phyloP scores from a whole-genome alignment of 352 stramenopile genomes.

The Plasmopara muralis region DNA sequence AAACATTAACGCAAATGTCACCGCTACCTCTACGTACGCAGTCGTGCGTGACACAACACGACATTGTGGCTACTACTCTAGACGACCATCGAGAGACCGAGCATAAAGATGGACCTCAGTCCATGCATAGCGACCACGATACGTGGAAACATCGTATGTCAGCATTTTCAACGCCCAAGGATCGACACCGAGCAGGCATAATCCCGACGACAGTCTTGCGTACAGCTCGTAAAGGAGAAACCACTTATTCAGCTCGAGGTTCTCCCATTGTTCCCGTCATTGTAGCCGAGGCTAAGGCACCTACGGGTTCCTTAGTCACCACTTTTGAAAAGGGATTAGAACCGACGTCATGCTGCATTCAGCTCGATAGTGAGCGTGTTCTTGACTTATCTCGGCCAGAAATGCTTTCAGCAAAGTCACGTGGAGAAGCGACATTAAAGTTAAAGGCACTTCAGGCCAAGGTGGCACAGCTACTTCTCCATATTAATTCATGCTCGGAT shows the following conservation, averaged over 20 bases:
- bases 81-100: slow-evolving; percentile 14
- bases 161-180: slow-evolving; percentile 37
- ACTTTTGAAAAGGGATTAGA: slow-evolving; percentile 46
- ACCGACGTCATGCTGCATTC: slow-evolving; percentile 45
- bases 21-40: slow-evolving; percentile 7
- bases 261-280: slow-evolving; percentile 62
- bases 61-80: slow-evolving; percentile 37
- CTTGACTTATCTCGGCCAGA: slow-evolving; percentile 63
- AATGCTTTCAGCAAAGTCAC: slow-evolving; percentile 46
- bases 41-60: slow-evolving; percentile 17
- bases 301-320: slow-evolving; percentile 45
- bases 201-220: slow-evolving; percentile 41
- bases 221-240: slow-evolving; percentile 66
- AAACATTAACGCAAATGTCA: slow-evolving; percentile 10
- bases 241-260: slow-evolving; percentile 56
- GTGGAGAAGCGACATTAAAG: slow-evolving; percentile 51
- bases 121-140: slow-evolving; percentile 4
- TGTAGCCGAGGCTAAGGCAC: slow-evolving; percentile 51
- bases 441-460: slow-evolving; percentile 65
- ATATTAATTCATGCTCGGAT: slow-evolving; percentile 37
- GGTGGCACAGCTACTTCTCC: slow-evolving; percentile 49
- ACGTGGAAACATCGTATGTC: slow-evolving; percentile 21
- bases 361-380: slow-evolving; percentile 51
- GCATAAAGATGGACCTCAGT: slow-evolving; percentile 7
- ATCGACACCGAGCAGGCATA: slow-evolving; percentile 11